Conservation (phyloP, 192 early-diverging fungal genomes). For the Linnemannia schmuckeri region DNA sequence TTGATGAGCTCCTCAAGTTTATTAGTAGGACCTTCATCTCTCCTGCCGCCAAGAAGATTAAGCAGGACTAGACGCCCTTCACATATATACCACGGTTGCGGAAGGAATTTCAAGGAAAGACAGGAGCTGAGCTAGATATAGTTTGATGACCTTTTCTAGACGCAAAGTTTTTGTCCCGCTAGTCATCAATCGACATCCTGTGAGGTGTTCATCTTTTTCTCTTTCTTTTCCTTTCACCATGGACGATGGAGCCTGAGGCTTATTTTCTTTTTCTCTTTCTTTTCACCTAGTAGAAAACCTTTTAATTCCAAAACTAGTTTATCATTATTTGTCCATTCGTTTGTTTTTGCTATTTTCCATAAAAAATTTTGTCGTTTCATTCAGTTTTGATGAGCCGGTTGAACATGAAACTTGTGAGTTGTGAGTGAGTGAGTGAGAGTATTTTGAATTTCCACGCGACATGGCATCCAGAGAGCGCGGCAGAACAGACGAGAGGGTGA, state of each 20-base stretch:
- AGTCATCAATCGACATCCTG: too few relatives aligned
- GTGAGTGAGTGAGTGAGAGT: not conserved
- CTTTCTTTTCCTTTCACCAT: too few relatives aligned
- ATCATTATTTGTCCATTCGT: not conserved
- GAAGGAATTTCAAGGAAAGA: not conserved
- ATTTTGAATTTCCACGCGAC: not conserved
- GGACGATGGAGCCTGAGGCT: too few relatives aligned
- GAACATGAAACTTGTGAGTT: not conserved
- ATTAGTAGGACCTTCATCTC: slow-evolving; percentile 67
- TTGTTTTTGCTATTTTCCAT: not conserved
- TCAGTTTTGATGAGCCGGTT: not conserved
- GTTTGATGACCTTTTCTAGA: too few relatives aligned
- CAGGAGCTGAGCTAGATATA: not conserved
- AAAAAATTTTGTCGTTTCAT: not conserved
- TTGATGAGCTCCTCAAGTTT: slow-evolving; percentile 94
- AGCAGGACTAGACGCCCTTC: slow-evolving; percentile 36
- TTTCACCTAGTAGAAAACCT: slow-evolving; percentile 1
- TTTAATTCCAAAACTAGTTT: slow-evolving; percentile 6
- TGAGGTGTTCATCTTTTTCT: too few relatives aligned
- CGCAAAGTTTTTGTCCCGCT: too few relatives aligned
- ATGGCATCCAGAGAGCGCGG: not conserved
- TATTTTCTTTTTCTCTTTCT: too few relatives aligned
- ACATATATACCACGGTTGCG: not conserved
- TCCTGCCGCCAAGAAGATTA: slow-evolving; percentile 53
- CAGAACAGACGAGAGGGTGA: not conserved